These are phyloP conservation scores for Eustoma russellianum DNA, from an alignment of 257 asterid genomes.

Conservation along the genomic window DNA sequence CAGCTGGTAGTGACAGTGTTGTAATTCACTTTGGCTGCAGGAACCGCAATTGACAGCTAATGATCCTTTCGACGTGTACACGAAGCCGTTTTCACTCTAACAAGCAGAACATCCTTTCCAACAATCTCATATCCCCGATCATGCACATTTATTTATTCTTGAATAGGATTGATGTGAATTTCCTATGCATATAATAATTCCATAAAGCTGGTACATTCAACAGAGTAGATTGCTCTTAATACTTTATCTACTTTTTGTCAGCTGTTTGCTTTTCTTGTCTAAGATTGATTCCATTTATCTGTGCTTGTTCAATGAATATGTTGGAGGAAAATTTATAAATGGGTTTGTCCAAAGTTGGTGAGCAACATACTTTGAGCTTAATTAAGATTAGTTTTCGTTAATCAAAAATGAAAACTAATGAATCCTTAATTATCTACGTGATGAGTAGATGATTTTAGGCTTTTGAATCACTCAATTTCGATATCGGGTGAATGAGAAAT, in stretches of 20 bases:
- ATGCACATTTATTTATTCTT: neutral
- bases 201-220: neutral
- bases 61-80: constrained; percentile 69
- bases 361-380: too few relatives aligned
- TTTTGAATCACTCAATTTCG: too few relatives aligned
- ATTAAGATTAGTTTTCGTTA: too few relatives aligned
- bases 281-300: too few relatives aligned
- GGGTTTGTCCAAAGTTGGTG: too few relatives aligned
- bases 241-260: neutral
- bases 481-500: too few relatives aligned
- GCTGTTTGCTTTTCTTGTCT: too few relatives aligned
- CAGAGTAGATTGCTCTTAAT: neutral
- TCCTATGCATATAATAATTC: neutral
- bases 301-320: too few relatives aligned
- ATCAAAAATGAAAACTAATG: too few relatives aligned
- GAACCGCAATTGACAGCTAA: constrained; percentile 72
- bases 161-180: neutral
- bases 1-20: neutral
- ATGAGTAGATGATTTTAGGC: too few relatives aligned
- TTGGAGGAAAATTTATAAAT: too few relatives aligned
- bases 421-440: too few relatives aligned
- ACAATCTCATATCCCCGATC: neutral
- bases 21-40: constrained; percentile 27
- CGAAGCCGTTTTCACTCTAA: constrained; percentile 68
- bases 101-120: neutral